Evolutionary conservation across 345 rosid genomes (phyloP).

Genomic region (Isatis tinctoria): DNA sequence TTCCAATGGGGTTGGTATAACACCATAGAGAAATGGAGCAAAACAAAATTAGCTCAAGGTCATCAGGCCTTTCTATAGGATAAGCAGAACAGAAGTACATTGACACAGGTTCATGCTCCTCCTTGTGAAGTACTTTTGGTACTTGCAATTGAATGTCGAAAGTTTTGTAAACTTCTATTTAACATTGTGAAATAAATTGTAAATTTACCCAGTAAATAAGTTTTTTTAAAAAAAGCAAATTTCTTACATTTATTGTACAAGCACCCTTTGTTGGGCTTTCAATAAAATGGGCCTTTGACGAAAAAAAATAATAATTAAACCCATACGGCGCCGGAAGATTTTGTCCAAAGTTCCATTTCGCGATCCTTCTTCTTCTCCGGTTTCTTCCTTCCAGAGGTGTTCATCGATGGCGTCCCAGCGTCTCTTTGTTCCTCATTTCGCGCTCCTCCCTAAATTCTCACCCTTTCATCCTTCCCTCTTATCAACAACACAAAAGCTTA

Average conservation of each 20-base stretch:
- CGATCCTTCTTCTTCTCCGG: background rate
- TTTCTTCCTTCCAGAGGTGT: background rate
- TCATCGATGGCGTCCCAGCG: constrained; percentile 27
- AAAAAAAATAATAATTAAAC: too few relatives aligned
- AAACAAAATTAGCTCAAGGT: background rate
- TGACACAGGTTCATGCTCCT: background rate
- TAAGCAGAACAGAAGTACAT: background rate
- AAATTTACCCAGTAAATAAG: too few relatives aligned
- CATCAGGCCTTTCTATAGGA: background rate
- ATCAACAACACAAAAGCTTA: background rate
- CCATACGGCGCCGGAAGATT: background rate
- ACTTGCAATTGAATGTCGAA: background rate
- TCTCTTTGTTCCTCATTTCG: constrained; percentile 19
- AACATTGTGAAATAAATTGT: background rate
- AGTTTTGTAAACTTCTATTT: background rate
- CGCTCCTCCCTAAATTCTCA: constrained; percentile 1
- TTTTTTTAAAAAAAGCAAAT: too few relatives aligned
- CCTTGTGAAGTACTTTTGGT: background rate
- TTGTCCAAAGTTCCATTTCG: background rate
- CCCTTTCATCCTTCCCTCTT: background rate
- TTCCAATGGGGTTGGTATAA: constrained; percentile 67
- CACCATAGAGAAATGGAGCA: constrained; percentile 36
- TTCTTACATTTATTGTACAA: too few relatives aligned
- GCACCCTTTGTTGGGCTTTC: too few relatives aligned
- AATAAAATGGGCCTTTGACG: too few relatives aligned